phyloP scores from a whole-genome alignment of 2,329 filamentous ascomycete genomes.

The Calonectria ilicicola region DNA sequence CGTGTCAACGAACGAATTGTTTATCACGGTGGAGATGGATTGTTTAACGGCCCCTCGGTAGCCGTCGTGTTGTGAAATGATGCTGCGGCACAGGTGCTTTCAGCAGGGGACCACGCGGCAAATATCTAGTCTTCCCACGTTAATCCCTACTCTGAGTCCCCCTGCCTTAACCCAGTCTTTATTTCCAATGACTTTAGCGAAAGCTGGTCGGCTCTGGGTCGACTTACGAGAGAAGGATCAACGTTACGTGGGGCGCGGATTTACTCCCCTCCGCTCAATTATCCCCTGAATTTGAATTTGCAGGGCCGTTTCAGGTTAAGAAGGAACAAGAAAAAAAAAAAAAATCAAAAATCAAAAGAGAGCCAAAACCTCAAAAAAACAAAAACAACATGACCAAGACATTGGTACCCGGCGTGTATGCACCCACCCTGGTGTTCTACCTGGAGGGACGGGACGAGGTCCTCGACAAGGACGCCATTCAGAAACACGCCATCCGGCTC shows the following conservation, averaged over 20 bases:
- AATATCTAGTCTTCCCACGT: neutral
- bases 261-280: neutral
- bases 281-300: neutral
- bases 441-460: slow-evolving; percentile 67
- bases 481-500: slow-evolving; percentile 83
- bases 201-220: neutral
- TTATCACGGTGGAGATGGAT: neutral
- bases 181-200: neutral
- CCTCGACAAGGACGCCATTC: slow-evolving; percentile 75
- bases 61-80: neutral
- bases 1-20: neutral
- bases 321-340: neutral
- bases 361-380: neutral
- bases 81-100: neutral
- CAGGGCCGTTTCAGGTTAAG: neutral
- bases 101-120: neutral
- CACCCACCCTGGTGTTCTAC: slow-evolving; percentile 78
- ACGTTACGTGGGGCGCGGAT: neutral
- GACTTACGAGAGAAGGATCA: neutral
- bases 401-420: slow-evolving; percentile 73
- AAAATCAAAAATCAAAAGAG: neutral
- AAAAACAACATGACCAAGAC: slow-evolving; percentile 44
- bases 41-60: neutral
- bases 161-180: neutral
- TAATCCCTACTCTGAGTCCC: neutral